phyloP scores from a whole-genome alignment of 805 yeast species.

The Blastobotrys peoriensis region DNA sequence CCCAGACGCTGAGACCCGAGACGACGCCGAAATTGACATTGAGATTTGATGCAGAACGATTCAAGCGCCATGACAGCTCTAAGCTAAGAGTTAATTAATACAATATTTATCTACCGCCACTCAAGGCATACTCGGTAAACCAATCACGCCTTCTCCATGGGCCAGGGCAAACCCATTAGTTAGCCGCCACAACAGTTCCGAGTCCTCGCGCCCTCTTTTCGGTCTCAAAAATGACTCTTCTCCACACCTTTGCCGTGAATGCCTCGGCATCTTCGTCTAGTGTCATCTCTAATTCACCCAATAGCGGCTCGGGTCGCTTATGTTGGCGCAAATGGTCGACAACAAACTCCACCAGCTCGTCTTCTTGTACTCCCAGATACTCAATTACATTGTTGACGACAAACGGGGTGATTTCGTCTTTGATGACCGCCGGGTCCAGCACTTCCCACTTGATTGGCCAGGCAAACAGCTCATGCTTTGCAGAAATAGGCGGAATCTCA shows the following conservation, averaged over 20 bases:
- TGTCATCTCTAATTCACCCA: conserved; percentile 28
- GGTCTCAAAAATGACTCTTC: conserved; percentile 18
- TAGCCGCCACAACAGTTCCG: too few relatives aligned
- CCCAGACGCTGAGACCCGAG: conserved; percentile 3
- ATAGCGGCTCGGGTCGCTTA: conserved; percentile 23
- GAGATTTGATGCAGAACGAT: conserved; percentile 10
- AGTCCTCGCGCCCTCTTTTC: conserved; percentile 18
- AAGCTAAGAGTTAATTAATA: too few relatives aligned
- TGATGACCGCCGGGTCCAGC: conserved; percentile 18
- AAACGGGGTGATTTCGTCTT: conserved; percentile 19
- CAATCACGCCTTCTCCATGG: too few relatives aligned
- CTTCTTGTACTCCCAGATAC: conserved; percentile 29
- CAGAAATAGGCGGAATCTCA: conserved; percentile 16
- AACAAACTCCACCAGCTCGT: conserved; percentile 29
- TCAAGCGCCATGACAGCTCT: too few relatives aligned
- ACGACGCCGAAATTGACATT: conserved; percentile 22
- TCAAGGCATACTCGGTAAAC: too few relatives aligned
- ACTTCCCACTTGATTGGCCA: conserved; percentile 24
- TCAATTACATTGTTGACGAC: conserved; percentile 24
- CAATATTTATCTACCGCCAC: too few relatives aligned
- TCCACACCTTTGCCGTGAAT: conserved; percentile 24
- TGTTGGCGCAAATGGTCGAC: conserved; percentile 21
- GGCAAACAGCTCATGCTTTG: conserved; percentile 13
- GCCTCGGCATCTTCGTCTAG: conserved; percentile 41
- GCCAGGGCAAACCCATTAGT: too few relatives aligned